phyloP scores from a whole-genome alignment of 2,329 filamentous ascomycete genomes.

The Alternaria longipes region DNA sequence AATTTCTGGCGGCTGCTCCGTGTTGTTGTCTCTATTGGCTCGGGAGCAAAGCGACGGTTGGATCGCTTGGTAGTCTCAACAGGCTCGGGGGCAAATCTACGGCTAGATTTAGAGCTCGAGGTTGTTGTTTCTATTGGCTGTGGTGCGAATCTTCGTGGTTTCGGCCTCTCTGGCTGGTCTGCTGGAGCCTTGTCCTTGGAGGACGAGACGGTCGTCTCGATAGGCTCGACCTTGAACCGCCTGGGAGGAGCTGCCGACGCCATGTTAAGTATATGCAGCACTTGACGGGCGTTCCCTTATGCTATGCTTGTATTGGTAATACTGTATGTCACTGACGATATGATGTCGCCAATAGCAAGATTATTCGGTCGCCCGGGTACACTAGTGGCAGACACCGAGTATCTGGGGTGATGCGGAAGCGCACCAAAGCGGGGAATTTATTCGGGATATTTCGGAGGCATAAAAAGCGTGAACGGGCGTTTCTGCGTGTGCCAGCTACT shows the following conservation, averaged over 20 bases:
- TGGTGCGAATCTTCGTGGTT: constrained; percentile 44
- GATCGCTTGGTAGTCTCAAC: constrained; percentile 72
- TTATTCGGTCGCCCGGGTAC: constrained; percentile 28
- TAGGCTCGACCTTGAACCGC: constrained; percentile 51
- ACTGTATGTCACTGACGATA: constrained; percentile 28
- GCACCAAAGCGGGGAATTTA: constrained; percentile 37
- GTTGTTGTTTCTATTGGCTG: constrained; percentile 52
- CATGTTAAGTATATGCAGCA: constrained; percentile 31
- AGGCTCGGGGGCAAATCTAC: constrained; percentile 72
- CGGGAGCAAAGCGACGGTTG: constrained; percentile 59
- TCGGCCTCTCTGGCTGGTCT: constrained; percentile 42
- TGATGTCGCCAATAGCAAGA: constrained; percentile 24
- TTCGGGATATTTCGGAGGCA: constrained; percentile 33
- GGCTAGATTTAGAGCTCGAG: constrained; percentile 27
- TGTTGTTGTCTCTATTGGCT: constrained; percentile 49
- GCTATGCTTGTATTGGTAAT: constrained; percentile 8
- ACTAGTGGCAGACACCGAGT: constrained; percentile 29
- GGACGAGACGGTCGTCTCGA: constrained; percentile 47
- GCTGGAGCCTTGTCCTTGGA: constrained; percentile 74
- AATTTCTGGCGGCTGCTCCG: constrained; percentile 42
- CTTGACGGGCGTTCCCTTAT: constrained; percentile 14
- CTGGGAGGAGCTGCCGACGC: constrained; percentile 42
- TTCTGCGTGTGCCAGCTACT: constrained; percentile 2
- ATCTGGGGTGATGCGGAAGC: constrained; percentile 32
- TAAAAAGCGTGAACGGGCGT: constrained; percentile 20